phyloP scores from a whole-genome alignment of 2,329 filamentous ascomycete genomes.

The Penicillium oxalicum region DNA sequence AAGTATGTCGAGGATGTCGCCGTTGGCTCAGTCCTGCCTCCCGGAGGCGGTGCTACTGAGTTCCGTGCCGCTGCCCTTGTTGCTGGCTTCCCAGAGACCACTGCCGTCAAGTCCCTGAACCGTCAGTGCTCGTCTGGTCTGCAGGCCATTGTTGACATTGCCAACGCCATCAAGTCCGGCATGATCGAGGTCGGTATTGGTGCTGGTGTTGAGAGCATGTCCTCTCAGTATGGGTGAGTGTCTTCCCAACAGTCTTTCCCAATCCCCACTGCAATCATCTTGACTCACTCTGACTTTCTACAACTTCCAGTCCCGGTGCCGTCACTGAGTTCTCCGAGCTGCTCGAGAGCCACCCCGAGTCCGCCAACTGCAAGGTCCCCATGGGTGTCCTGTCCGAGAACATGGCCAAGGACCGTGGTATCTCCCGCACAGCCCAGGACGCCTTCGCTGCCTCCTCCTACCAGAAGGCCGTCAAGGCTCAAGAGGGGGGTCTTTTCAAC shows the following conservation, averaged over 20 bases:
- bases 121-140: constrained; percentile 90
- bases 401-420: constrained; percentile 80
- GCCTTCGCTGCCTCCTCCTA: constrained; percentile 91
- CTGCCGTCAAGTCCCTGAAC: constrained; percentile 84
- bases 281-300: not conserved
- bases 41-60: constrained; percentile 91
- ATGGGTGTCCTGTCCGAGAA: constrained; percentile 92
- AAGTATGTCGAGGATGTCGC: constrained; percentile 83
- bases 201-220: constrained; percentile 96
- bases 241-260: not conserved
- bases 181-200: constrained; percentile 96
- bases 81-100: constrained; percentile 79
- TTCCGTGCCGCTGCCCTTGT: constrained; percentile 88
- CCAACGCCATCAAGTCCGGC: constrained; percentile 81
- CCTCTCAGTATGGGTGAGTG: constrained; percentile 74
- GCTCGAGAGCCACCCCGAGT: constrained; percentile 71
- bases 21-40: constrained; percentile 84
- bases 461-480: constrained; percentile 80
- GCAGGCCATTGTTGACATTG: constrained; percentile 88
- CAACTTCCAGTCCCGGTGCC: constrained; percentile 58
- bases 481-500: constrained; percentile 82
- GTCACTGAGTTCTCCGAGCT: constrained; percentile 90
- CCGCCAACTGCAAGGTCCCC: constrained; percentile 93
- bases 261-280: not conserved
- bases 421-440: constrained; percentile 71